These are phyloP conservation scores for Diutina catenulata DNA, from an alignment of 1,139 yeast genomes.

Conservation along the genomic window DNA sequence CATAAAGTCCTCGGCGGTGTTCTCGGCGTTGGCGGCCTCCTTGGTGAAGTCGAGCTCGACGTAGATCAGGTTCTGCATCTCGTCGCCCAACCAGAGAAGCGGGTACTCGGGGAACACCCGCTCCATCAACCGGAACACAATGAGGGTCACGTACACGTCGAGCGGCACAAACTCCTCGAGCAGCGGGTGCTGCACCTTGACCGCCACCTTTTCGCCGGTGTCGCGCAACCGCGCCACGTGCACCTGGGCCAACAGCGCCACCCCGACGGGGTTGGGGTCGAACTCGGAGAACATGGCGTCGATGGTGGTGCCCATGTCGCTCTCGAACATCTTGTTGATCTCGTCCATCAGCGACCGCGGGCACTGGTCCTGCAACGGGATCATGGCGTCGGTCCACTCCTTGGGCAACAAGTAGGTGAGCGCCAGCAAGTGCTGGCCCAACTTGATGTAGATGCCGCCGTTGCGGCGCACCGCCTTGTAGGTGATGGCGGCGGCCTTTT, in stretches of 20 bases:
- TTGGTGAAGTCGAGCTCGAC: slow-evolving; percentile 80
- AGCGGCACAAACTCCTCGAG: slow-evolving; percentile 80
- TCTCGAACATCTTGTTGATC: slow-evolving; percentile 48
- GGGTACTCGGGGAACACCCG: slow-evolving; percentile 89
- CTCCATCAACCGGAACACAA: slow-evolving; percentile 65
- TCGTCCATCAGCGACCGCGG: slow-evolving; percentile 70
- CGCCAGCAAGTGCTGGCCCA: slow-evolving; percentile 92
- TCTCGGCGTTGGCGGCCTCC: slow-evolving; percentile 73
- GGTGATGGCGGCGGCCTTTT: slow-evolving; percentile 68
- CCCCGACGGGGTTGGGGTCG: slow-evolving; percentile 73
- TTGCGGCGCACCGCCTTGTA: slow-evolving; percentile 68
- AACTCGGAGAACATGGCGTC: slow-evolving; percentile 61
- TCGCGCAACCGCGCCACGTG: slow-evolving; percentile 59
- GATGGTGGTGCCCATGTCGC: slow-evolving; percentile 53
- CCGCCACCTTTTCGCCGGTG: slow-evolving; percentile 73
- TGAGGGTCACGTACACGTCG: slow-evolving; percentile 67
- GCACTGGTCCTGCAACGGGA: slow-evolving; percentile 84
- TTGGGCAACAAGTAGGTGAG: slow-evolving; percentile 80
- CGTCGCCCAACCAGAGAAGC: slow-evolving; percentile 87
- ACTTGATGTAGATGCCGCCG: slow-evolving; percentile 87
- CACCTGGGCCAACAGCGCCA: slow-evolving; percentile 93
- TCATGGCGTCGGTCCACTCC: slow-evolving; percentile 95
- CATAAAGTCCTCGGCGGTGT: slow-evolving; percentile 57
- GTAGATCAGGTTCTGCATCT: slow-evolving; percentile 71
- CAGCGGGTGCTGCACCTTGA: slow-evolving; percentile 89